Conservation (phyloP, 129 eudicot species). For the Artemisia annua region DNA sequence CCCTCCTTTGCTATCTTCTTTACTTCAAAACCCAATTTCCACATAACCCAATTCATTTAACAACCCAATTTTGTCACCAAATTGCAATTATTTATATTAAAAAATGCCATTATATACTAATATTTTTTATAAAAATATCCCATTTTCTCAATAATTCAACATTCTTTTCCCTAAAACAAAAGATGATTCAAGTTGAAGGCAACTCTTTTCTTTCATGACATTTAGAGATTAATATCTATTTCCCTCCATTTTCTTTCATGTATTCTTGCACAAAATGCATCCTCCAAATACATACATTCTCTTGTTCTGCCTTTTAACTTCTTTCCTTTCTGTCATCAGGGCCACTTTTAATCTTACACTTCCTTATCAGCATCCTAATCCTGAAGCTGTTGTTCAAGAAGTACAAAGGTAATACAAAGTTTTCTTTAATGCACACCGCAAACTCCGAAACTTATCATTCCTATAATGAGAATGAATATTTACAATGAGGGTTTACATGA, state of each 20-base stretch:
- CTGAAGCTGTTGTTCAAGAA: constrained; percentile 44
- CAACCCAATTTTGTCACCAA: constrained; percentile 20
- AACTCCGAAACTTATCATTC: not conserved
- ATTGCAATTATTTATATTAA: constrained; percentile 24
- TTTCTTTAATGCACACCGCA: not conserved
- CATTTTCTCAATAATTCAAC: constrained; percentile 3
- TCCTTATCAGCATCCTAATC: constrained; percentile 42
- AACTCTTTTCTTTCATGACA: constrained; percentile 17
- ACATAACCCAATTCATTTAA: constrained; percentile 1
- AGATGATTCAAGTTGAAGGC: constrained; percentile 31
- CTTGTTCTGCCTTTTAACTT: constrained; percentile 46
- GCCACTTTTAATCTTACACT: constrained; percentile 39
- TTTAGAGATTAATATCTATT: constrained; percentile 26
- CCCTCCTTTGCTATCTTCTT: constrained; percentile 23
- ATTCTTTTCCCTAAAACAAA: constrained; percentile 30
- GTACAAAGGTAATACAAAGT: constrained; percentile 38
- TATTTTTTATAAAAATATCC: not conserved
- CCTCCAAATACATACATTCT: constrained; percentile 46
- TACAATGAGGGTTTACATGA: no score
- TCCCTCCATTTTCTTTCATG: constrained; percentile 14
- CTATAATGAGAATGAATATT: no score
- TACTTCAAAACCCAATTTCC: constrained; percentile 27
- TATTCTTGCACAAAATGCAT: constrained; percentile 43
- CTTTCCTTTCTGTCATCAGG: constrained; percentile 32
- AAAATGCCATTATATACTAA: constrained; percentile 12